Base-by-base conservation (phyloP, 2,329 filamentous ascomycete species). In the Bipolaris sorokiniana region DNA sequence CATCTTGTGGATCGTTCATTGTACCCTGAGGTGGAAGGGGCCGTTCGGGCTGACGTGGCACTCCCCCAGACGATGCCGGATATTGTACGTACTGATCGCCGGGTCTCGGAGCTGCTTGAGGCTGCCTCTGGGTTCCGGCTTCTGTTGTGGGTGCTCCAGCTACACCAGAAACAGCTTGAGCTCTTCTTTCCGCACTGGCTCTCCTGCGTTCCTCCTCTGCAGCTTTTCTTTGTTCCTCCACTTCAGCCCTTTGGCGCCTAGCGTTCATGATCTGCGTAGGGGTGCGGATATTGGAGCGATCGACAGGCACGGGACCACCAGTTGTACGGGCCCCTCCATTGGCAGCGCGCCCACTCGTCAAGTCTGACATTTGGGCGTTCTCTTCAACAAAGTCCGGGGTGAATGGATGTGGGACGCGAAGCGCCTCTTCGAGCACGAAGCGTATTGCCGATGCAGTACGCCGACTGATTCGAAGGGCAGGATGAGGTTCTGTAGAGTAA, bases 211-310 rank as follows among this genome's bases (percentile, higher is more conserved):
- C 77, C 59, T 83, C 81, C 56, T 81, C 77, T 58, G 80, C 79
- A 58, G 80, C 79, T 66, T 85, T 83, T 65, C 84, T 81, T 74
- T 86, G 84, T 72, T 78, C 70, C 56, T 81, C 78, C 80, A 78
- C 74, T 55, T 74, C 78, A 65, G 87, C 91, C 61, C 93, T 85
- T 63, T 90, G 90, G 53, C 86, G 84, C 54, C 93, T 88, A 74
- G 93, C 88, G 76, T 91, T 88, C 93, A 97, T 96, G 69, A 98
- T 94, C 79, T 94, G 90, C 63, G 90, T 88, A 15, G 94, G 94
- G 34, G 92, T 93, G 65, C 89, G 86, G 59, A 97, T 90, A 23
- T 90, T 88, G 57, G 76, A 71, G 57, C 77, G 81, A 61, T 78
- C 77, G 56, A 84, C 82, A n/a, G 83, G 82, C 16, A 83, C 81